Percentiles rank a stretch among this genome's conserved stretches.
phyloP scores from a whole-genome alignment of 441 rosid species.

The Syzygium syzygioides region DNA sequence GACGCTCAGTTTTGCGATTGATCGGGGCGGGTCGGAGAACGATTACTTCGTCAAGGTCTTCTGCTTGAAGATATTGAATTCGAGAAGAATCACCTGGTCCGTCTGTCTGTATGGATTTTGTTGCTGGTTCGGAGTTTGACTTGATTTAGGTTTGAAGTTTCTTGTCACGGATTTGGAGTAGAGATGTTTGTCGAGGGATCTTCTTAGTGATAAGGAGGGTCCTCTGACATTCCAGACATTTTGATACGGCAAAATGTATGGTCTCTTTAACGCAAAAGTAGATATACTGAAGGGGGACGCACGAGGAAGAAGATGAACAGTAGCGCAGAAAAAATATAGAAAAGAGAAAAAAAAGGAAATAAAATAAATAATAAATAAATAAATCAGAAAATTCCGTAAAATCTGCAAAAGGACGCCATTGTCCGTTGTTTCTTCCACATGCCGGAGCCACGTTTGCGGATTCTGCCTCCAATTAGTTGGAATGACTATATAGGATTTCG shows the following conservation, averaged over 20 bases:
- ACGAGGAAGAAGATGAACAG: neutral
- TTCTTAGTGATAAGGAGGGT: neutral
- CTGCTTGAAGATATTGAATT: neutral
- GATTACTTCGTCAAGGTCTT: neutral
- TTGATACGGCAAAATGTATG: neutral
- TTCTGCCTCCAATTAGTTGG: neutral
- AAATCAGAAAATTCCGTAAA: neutral
- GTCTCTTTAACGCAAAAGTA: neutral
- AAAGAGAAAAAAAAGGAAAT: neutral
- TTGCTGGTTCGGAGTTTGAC: neutral
- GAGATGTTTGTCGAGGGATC: neutral
- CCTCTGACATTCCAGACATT: neutral
- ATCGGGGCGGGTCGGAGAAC: neutral
- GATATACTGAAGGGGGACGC: neutral
- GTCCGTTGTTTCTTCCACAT: too few relatives aligned
- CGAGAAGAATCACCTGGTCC: neutral
- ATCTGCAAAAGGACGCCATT: neutral
- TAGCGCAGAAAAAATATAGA: neutral
- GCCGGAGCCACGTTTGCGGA: accelerated
- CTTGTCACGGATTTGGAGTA: neutral
- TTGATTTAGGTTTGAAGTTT: neutral
- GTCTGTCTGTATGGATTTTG: neutral
- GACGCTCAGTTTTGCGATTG: neutral
- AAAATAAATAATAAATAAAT: too few relatives aligned
- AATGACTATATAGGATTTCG: neutral